These are phyloP conservation scores for Ceratobasidium theobromae DNA, from an alignment of 1,284 basidiomycete species.

Conservation along the genomic window DNA sequence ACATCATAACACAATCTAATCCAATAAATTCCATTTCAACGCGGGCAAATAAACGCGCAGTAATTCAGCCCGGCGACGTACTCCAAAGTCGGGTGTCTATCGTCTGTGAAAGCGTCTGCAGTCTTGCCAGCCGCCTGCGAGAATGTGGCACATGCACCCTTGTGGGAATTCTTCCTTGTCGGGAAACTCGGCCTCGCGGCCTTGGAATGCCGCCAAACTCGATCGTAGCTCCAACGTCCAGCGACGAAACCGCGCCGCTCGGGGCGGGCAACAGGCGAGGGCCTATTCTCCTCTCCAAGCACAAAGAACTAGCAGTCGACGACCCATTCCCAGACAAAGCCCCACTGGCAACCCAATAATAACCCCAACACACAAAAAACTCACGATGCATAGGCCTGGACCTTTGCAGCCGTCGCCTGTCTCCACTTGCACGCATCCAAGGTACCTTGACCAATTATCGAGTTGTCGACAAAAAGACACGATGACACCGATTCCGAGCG, in stretches of 20 bases:
- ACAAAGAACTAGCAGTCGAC: not conserved
- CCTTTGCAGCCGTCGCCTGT: constrained; percentile 34
- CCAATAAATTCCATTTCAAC: too few relatives aligned
- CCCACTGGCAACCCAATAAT: too few relatives aligned
- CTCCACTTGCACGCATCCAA: constrained; percentile 30
- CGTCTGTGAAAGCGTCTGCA: constrained; percentile 41
- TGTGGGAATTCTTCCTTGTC: constrained; percentile 47
- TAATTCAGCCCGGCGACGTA: too few relatives aligned
- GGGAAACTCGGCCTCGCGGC: constrained; percentile 50
- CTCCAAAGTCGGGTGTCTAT: constrained; percentile 34
- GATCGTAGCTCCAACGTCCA: constrained; percentile 53
- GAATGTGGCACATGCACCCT: constrained; percentile 53
- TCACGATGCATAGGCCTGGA: constrained; percentile 30
- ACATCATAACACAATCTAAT: not conserved
- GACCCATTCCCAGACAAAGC: not conserved
- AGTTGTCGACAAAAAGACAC: constrained; percentile 37
- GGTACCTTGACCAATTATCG: constrained; percentile 32
- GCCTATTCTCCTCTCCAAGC: too few relatives aligned
- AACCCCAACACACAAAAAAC: too few relatives aligned
- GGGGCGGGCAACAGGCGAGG: too few relatives aligned
- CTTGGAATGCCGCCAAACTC: constrained; percentile 63
- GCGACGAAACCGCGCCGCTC: not conserved
- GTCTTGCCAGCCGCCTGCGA: constrained; percentile 38
- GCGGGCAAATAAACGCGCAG: too few relatives aligned
- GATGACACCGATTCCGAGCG: constrained; percentile 36